Conservation (phyloP, 2,329 filamentous ascomycete genomes). For the Tolypocladium tundrense region DNA sequence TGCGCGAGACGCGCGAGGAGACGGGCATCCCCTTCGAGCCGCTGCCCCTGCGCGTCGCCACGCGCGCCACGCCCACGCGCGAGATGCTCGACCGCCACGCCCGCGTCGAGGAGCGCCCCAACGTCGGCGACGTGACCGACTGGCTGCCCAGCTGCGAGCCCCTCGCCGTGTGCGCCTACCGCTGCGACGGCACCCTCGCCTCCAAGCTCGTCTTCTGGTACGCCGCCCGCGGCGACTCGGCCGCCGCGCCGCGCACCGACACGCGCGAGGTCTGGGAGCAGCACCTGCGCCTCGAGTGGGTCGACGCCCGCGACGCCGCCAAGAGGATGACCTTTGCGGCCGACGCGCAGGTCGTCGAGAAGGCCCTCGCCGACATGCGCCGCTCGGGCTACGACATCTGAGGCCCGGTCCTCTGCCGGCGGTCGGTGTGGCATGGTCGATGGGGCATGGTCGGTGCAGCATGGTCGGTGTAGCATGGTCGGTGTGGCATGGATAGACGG, state of each 20-base stretch:
- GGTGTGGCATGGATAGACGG: neutral
- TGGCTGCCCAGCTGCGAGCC: constrained; percentile 23
- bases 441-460: too few relatives aligned
- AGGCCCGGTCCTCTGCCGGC: neutral
- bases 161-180: constrained; percentile 23
- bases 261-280: constrained; percentile 22
- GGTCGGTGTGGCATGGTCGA: neutral
- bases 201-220: constrained; percentile 31
- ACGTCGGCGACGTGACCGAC: constrained; percentile 14
- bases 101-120: constrained; percentile 5
- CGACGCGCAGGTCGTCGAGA: constrained; percentile 15
- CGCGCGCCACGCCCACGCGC: constrained; percentile 17
- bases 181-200: constrained; percentile 21
- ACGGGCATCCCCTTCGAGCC: constrained; percentile 30
- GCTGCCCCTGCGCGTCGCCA: constrained; percentile 28
- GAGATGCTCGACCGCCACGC: neutral
- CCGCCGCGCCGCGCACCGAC: constrained; percentile 9
- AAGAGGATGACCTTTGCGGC: constrained; percentile 11
- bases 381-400: constrained; percentile 14
- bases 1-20: constrained; percentile 38
- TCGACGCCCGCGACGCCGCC: constrained; percentile 11
- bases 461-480: too few relatives aligned
- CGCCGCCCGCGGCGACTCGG: constrained; percentile 22
- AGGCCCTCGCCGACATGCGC: constrained; percentile 16
- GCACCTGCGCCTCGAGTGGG: constrained; percentile 12